Percentiles rank a stretch among this genome's conserved stretches.
These are phyloP conservation scores for Epichloe sp. DNA, from an alignment of 2,329 filamentous ascomycete genomes.

Conservation along the genomic window DNA sequence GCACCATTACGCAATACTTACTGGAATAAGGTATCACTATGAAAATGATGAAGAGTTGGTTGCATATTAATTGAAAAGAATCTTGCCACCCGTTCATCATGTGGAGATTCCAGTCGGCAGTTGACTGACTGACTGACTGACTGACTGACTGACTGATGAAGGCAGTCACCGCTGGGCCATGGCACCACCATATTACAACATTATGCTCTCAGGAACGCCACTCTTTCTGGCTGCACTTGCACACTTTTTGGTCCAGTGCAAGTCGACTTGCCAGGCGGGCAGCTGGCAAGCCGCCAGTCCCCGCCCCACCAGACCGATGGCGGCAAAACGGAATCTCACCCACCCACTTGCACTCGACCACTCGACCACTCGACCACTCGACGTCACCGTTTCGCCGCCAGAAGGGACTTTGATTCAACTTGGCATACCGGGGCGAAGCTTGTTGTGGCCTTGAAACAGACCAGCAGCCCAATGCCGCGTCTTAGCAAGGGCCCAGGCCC, in stretches of 20 bases:
- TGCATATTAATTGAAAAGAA: too few species aligned
- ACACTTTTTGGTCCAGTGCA: too few species aligned
- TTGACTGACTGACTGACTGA: background rate
- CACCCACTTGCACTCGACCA: background rate
- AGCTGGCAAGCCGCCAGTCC: too few species aligned
- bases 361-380: constrained; percentile 2
- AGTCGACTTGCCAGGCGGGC: too few species aligned
- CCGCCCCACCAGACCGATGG: constrained; percentile 5
- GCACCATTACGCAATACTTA: background rate
- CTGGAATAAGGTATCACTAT: background rate
- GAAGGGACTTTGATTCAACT: background rate
- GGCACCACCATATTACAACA: too few species aligned
- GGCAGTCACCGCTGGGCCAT: background rate
- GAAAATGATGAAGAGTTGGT: too few species aligned
- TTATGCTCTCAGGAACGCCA: too few species aligned
- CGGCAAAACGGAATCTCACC: background rate
- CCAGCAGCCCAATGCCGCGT: too few species aligned
- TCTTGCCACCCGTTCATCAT: background rate
- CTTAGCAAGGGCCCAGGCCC: too few species aligned
- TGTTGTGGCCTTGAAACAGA: background rate
- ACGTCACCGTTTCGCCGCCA: constrained; percentile 1
- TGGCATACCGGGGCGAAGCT: background rate
- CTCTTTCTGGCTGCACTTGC: background rate
- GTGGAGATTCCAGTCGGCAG: background rate
- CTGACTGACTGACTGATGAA: background rate